Base-by-base conservation (phyloP, 352 stramenopile species). In the Thraustochytrium striatum region DNA sequence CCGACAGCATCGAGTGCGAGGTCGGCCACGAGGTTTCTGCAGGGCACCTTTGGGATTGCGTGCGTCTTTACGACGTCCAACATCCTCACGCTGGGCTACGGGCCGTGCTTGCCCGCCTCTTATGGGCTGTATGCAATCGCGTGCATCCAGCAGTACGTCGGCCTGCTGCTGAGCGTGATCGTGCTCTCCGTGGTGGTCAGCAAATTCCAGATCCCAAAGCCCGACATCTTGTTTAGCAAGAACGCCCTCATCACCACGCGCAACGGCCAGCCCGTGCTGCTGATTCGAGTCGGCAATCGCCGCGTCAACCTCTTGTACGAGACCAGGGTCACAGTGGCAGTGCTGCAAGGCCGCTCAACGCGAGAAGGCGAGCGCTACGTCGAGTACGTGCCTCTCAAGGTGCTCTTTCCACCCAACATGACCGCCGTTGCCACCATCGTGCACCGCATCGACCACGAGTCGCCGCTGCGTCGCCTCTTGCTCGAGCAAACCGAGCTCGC, bases 141-240 rank as follows among this genome's bases (percentile, higher is more conserved):
- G 11, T 70, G 59, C 59, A 38, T 55, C 21, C 59, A 70, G 41
- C 59, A 70, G 32, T 70, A 53, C 53, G 9, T 11, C 21, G 59
- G 59, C 41, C 30, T 70, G 9, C 50, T 70, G 59, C 59, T 70
- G 7, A 70, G 53, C 30, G 59, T 70, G 3, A 70, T 70, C 41
- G 59, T 70, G 2, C 41, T 70, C 2, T 70, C 59, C 21, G 59
- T 70, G 16, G 59, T 70, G 7, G 59, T 70, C 8, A 53, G 35
- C 36, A 70, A 70, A 28, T 70, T 70, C 30, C 59, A 70, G 59
- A 70, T 70, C 41, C 59, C 59, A n/a, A 70, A 70, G 41, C 59
- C 59, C 0, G 59, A 70, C 59, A 52, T 70, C 16, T 33, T 70
- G 25, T 70, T 70, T 52, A 70, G 59, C 59, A 70, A 70, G 38